Evolutionary conservation across 2,329 filamentous ascomycete species (phyloP).

Genomic region (Mycogone perniciosa): DNA sequence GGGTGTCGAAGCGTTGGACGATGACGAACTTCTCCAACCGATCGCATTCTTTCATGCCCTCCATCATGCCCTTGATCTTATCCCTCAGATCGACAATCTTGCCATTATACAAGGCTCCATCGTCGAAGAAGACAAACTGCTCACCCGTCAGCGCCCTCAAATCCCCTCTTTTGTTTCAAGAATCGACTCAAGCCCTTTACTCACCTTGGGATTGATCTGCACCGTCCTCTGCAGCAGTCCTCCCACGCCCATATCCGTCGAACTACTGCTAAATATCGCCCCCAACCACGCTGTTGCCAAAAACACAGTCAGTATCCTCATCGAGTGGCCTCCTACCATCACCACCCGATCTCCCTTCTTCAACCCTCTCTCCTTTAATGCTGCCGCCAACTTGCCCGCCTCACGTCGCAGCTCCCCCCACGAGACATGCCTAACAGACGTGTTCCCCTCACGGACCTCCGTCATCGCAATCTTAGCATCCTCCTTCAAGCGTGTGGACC

Average conservation of each 20-base stretch:
- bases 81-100: conserved; percentile 63
- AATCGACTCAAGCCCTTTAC: not conserved
- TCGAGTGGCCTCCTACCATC: conserved; percentile 66
- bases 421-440: conserved; percentile 49
- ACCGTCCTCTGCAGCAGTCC: conserved; percentile 68
- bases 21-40: conserved; percentile 60
- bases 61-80: conserved; percentile 67
- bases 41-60: conserved; percentile 53
- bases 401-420: conserved; percentile 60
- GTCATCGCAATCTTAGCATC: conserved; percentile 65
- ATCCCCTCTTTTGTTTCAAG: not conserved
- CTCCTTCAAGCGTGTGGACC: conserved; percentile 57
- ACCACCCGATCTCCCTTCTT: conserved; percentile 67
- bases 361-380: conserved; percentile 61
- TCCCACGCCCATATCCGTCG: conserved; percentile 77
- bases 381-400: conserved; percentile 55
- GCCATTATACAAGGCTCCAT: conserved; percentile 72
- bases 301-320: conserved; percentile 67
- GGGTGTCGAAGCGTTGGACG: conserved; percentile 57
- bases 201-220: conserved; percentile 65
- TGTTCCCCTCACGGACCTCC: conserved; percentile 63
- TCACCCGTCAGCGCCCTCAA: conserved; percentile 1
- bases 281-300: conserved; percentile 65
- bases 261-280: conserved; percentile 67
- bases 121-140: conserved; percentile 74